Percentiles rank a stretch among this genome's conserved stretches.
phyloP scores from a whole-genome alignment of 2,329 filamentous ascomycete genomes.

The Chaetothyriales sp. region DNA sequence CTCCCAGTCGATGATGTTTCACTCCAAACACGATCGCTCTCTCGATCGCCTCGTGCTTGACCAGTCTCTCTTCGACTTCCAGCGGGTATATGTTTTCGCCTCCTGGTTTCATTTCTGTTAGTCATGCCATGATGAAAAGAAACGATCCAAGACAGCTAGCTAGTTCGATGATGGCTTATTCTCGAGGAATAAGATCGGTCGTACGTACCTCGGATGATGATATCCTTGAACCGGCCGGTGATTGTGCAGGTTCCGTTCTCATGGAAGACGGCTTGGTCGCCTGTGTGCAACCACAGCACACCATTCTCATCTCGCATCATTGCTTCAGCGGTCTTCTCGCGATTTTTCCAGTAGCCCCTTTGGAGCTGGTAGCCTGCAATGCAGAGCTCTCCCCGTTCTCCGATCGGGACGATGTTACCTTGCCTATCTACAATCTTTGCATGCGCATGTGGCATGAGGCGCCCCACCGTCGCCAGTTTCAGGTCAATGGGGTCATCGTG shows the following conservation, averaged over 20 bases:
- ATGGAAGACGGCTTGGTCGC: conserved; percentile 41
- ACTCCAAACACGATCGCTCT: conserved; percentile 57
- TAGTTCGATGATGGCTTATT: too few species aligned
- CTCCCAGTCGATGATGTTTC: conserved; percentile 55
- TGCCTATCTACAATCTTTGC: conserved; percentile 63
- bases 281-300: conserved; percentile 49
- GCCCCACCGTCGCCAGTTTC: conserved; percentile 58
- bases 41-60: conserved; percentile 45
- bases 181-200: neutral
- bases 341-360: conserved; percentile 48
- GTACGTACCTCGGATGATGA: conserved; percentile 51
- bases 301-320: conserved; percentile 48
- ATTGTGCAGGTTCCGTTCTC: conserved; percentile 53
- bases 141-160: neutral
- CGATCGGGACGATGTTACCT: conserved; percentile 51
- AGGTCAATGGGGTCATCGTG: conserved; percentile 54
- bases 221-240: conserved; percentile 64
- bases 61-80: conserved; percentile 60
- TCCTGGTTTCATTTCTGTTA: conserved; percentile 26
- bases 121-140: too few species aligned
- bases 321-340: conserved; percentile 58
- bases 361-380: conserved; percentile 63
- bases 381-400: conserved; percentile 57
- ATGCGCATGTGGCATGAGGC: conserved; percentile 56
- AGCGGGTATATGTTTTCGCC: conserved; percentile 61